A percentile compares a stretch with the other conserved stretches of the same genome.
phyloP scores from a whole-genome alignment of 108 stramenopile genomes.

The Mayamaea pseudoterrestris region DNA sequence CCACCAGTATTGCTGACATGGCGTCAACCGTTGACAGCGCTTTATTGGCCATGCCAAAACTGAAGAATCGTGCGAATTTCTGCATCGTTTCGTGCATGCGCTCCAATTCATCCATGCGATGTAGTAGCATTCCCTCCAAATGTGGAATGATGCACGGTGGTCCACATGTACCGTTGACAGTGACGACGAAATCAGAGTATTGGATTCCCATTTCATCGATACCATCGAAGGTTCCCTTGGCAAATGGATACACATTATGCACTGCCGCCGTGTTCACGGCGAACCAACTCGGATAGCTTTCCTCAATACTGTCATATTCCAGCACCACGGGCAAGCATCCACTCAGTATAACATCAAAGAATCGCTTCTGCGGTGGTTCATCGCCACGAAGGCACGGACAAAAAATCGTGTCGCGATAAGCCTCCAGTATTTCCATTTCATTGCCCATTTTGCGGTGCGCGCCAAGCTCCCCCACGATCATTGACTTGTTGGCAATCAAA shows the following conservation, averaged over 20 bases:
- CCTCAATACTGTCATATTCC: not conserved
- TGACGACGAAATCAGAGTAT: conserved; percentile 2
- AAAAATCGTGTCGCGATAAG: conserved; percentile 28
- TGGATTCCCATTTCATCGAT: not conserved
- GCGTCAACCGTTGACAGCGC: conserved; percentile 1
- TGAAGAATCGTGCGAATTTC: not conserved
- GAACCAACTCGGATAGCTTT: not conserved
- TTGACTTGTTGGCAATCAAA: conserved; percentile 22
- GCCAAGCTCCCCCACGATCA: not conserved
- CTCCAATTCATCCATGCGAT: not conserved
- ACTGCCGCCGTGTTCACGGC: not conserved
- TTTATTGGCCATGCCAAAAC: conserved; percentile 3
- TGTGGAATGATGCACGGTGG: not conserved
- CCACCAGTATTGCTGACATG: conserved; percentile 3
- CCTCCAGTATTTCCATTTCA: not conserved
- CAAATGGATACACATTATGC: conserved; percentile 2
- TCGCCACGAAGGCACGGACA: conserved; percentile 25
- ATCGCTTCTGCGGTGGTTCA: conserved; percentile 25
- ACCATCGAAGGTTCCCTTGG: conserved; percentile 5
- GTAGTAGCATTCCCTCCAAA: not conserved
- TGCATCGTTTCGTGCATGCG: not conserved
- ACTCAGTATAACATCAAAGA: conserved; percentile 34
- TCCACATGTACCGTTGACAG: conserved; percentile 4
- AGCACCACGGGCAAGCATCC: conserved; percentile 40
- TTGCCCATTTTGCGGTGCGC: not conserved